Conservation (phyloP, 129 eudicot genomes). For the Saposhnikovia divaricata region DNA sequence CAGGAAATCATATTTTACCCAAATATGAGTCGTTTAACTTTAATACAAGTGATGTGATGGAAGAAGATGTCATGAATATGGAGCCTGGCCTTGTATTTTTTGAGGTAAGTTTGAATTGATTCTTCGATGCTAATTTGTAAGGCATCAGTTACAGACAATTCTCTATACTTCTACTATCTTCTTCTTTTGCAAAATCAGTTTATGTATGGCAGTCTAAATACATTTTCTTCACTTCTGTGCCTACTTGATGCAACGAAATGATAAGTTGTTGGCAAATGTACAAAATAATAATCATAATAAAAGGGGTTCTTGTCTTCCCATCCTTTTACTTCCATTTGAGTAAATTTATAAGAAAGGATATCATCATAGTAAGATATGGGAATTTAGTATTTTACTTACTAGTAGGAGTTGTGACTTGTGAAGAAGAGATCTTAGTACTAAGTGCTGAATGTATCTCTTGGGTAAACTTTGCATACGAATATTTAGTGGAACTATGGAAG, state of each 20-base stretch:
- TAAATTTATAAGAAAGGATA: not conserved
- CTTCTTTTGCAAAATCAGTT: not conserved
- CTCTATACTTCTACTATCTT: not conserved
- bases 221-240: not conserved
- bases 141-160: not conserved
- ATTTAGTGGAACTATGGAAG: not conserved
- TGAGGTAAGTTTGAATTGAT: constrained; percentile 57
- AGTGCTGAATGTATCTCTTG: not conserved
- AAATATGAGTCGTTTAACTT: constrained; percentile 80
- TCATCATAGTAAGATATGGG: not conserved
- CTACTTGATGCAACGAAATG: not conserved
- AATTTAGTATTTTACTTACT: not conserved
- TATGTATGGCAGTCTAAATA: not conserved
- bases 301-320: not conserved
- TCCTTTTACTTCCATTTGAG: not conserved
- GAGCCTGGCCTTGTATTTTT: constrained; percentile 98
- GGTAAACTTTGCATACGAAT: not conserved
- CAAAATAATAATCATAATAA: not conserved
- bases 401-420: not conserved
- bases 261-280: not conserved
- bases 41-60: constrained; percentile 79
- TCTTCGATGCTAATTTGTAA: not conserved
- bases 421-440: not conserved
- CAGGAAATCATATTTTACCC: constrained; percentile 36
- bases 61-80: constrained; percentile 85